Base-by-base conservation (phyloP, 805 yeast species). In the Trichomonascus vanleenenianus region DNA sequence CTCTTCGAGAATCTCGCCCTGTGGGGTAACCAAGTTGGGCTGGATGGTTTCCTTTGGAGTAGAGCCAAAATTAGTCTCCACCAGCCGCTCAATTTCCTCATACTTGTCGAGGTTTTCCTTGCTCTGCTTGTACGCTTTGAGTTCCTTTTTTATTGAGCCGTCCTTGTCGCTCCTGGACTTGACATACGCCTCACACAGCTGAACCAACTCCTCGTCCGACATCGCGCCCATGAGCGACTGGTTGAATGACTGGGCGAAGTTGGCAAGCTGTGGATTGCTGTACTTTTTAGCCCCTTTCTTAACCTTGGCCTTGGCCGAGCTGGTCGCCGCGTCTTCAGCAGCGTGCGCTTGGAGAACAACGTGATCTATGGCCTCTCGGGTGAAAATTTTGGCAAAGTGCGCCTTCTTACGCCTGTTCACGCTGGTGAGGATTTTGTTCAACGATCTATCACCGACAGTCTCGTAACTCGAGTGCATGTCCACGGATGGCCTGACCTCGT, bases 301-400 rank as follows among this genome's bases (percentile, higher is more conserved):
- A 4, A 22, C 27, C 4, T 4, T 22, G 27, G 27, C 27, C n/a
- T n/a, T n/a, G 27, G 27, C 8, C 7, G 27, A 22, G 4, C 8
- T 8, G 8, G 25, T 11, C 27, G 8, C 27, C 8, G 27, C 27
- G 4, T 22, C 27, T 22, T 22, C 27, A 15, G 37, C 41, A 11
- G 30, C 27, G 6, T 43, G 45, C 3, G 41, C 30, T 30, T 45
- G 44, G 18, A 39, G 19, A 10, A 43, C 31, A 2, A 47, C 48
- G 16, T 47, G 48, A 22, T 25, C 39, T 8, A 22, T 36, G 19
- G 50, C 47, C 41, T 47, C 48, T 15, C 44, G 48, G 27, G 40
- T 44, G 47, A 47, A 47, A 12, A 47, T 39, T 14, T 30, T 18
- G 16, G 20, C 16, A 25, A 27, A 40, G 25, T 47, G 36, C 7